These are phyloP conservation scores for Cyclanthera cordifolia DNA, from an alignment of 306 rosid species.

Conservation along the genomic window DNA sequence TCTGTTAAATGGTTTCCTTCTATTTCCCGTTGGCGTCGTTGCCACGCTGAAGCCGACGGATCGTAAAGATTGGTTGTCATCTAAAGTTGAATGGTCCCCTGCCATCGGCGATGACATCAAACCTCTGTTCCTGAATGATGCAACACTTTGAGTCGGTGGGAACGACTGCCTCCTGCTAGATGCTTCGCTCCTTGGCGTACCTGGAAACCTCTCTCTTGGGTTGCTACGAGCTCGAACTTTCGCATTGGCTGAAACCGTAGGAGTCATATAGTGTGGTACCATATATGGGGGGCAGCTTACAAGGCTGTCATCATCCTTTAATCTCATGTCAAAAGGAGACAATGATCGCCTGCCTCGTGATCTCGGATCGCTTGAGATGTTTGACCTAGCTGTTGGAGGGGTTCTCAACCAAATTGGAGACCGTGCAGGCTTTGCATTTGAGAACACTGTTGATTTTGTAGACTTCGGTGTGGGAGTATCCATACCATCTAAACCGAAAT, in stretches of 20 bases:
- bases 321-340: conserved; percentile 52
- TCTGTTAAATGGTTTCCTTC: conserved; percentile 94
- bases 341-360: conserved; percentile 33
- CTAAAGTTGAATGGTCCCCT: conserved; percentile 46
- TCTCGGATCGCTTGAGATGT: conserved; percentile 34
- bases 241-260: conserved; percentile 70
- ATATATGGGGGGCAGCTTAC: conserved; percentile 91
- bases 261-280: conserved; percentile 76
- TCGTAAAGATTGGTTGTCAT: conserved; percentile 51
- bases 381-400: conserved; percentile 39
- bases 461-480: conserved; percentile 68
- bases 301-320: conserved; percentile 79
- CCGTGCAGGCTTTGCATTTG: conserved; percentile 26
- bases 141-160: conserved; percentile 63
- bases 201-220: conserved; percentile 63
- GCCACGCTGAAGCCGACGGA: conserved; percentile 66
- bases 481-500: conserved; percentile 40
- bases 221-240: conserved; percentile 61
- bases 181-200: conserved; percentile 53
- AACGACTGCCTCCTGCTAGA: conserved; percentile 72
- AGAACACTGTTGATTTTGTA: conserved; percentile 44
- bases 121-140: conserved; percentile 69
- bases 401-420: conserved; percentile 1
- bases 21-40: conserved; percentile 60
- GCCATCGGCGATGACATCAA: conserved; percentile 36